Evolutionary conservation across 2,329 filamentous ascomycete species (phyloP).

Genomic region (Xylaria sp.): DNA sequence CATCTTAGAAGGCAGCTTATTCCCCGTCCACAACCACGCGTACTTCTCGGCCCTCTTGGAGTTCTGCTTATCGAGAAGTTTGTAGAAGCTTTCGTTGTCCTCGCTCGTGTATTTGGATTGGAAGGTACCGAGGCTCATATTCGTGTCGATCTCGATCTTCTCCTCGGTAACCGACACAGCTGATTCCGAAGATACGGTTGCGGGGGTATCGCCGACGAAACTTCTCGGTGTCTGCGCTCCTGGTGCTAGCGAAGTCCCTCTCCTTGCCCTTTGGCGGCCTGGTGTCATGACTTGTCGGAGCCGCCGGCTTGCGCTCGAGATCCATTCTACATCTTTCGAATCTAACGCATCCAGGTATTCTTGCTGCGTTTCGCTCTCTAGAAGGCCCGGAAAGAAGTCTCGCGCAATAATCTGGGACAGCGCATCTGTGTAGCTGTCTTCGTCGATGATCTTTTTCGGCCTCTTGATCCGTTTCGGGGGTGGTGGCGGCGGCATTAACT

Average conservation of each 20-base stretch:
- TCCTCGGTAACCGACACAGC: conserved; percentile 41
- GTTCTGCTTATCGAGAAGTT: conserved; percentile 88
- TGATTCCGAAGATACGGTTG: conserved; percentile 52
- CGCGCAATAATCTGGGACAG: conserved; percentile 93
- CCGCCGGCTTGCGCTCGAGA: conserved; percentile 74
- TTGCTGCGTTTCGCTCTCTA: conserved; percentile 83
- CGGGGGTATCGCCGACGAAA: conserved; percentile 75
- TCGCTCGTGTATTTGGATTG: conserved; percentile 95
- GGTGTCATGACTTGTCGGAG: conserved; percentile 83
- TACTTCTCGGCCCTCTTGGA: conserved; percentile 81
- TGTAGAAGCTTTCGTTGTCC: conserved; percentile 97
- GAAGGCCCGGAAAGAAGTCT: conserved; percentile 92
- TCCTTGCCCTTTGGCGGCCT: conserved; percentile 49
- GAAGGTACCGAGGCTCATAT: conserved; percentile 81
- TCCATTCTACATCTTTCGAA: conserved; percentile 84
- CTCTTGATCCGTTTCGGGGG: conserved; percentile 87
- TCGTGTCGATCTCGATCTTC: conserved; percentile 65
- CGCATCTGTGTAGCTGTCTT: conserved; percentile 89
- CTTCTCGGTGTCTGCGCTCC: conserved; percentile 62
- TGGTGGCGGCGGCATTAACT: conserved; percentile 87
- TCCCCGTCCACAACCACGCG: conserved; percentile 84
- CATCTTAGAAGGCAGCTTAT: conserved; percentile 83
- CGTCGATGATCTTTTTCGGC: conserved; percentile 83
- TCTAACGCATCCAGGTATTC: conserved; percentile 92
- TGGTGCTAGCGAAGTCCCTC: conserved; percentile 36